A percentile compares a stretch with the other conserved stretches of the same genome.
These are phyloP conservation scores for Paraconiothyrium brasiliense DNA, from an alignment of 2,329 filamentous ascomycete genomes.

Conservation along the genomic window DNA sequence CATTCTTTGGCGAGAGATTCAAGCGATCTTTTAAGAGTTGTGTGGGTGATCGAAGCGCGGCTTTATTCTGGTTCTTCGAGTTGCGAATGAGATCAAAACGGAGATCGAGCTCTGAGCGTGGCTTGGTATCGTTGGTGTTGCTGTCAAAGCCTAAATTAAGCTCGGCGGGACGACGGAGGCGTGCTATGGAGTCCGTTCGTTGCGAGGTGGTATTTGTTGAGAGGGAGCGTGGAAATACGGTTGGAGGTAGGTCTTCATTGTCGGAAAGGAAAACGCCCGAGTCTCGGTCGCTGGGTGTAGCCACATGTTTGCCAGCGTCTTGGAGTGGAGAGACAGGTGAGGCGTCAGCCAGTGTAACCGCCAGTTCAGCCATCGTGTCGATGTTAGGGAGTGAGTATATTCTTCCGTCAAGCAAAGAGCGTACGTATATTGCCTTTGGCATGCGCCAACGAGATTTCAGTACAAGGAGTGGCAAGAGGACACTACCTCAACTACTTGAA, in stretches of 20 bases:
- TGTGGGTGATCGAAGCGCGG: constrained; percentile 44
- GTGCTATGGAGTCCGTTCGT: constrained; percentile 26
- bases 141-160: constrained; percentile 34
- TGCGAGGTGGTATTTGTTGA: constrained; percentile 22
- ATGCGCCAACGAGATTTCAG: background rate
- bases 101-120: constrained; percentile 44
- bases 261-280: constrained; percentile 39
- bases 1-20: constrained; percentile 34
- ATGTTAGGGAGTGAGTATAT: constrained; percentile 19
- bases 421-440: constrained; percentile 16
- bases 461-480: constrained; percentile 14
- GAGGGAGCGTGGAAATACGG: constrained; percentile 17
- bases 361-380: constrained; percentile 23
- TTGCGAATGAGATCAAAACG: constrained; percentile 44
- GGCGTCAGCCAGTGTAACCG: constrained; percentile 15
- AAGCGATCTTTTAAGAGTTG: constrained; percentile 41
- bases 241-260: constrained; percentile 18
- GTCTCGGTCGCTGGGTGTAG: constrained; percentile 28
- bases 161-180: constrained; percentile 40
- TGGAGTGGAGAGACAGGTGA: constrained; percentile 6
- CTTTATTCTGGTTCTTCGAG: constrained; percentile 39
- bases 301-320: constrained; percentile 5
- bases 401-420: constrained; percentile 21
- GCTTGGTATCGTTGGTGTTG: constrained; percentile 24
- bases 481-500: constrained; percentile 1